Evolutionary conservation across 169 alveolate species (phyloP).

Genomic region (Plasmodium gonderi): DNA sequence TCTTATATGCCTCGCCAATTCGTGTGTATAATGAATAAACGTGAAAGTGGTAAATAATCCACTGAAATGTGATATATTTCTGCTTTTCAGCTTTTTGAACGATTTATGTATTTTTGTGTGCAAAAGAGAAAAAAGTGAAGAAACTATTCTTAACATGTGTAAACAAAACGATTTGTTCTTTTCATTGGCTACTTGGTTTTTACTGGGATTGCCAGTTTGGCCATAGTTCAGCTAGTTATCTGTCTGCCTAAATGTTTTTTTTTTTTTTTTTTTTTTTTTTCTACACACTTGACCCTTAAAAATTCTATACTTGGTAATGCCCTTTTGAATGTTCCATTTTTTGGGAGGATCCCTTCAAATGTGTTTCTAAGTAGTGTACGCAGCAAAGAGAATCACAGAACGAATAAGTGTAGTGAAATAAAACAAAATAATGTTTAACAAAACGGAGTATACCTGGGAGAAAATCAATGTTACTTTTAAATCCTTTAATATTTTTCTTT

Average conservation of each 20-base stretch:
- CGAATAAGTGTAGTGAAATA: not conserved
- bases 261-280: not conserved
- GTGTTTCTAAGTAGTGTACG: not conserved
- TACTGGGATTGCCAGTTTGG: no score
- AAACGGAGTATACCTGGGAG: not conserved
- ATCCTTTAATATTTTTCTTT: not conserved
- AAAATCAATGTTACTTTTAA: not conserved
- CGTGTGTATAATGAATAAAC: no score
- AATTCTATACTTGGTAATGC: not conserved
- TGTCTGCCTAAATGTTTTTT: not conserved
- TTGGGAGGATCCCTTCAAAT: not conserved
- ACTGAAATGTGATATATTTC: no score
- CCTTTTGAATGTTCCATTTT: not conserved
- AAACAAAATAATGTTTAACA: not conserved
- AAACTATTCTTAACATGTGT: no score
- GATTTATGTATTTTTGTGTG: no score
- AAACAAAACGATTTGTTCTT: no score
- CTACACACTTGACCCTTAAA: not conserved
- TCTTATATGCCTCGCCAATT: no score
- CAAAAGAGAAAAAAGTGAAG: no score
- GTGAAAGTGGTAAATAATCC: no score
- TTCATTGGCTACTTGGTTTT: no score
- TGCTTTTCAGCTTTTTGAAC: no score
- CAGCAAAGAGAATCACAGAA: not conserved
- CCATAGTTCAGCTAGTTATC: not conserved